A percentile compares a stretch with the other conserved stretches of the same genome.
These are phyloP conservation scores for Apophysomyces elegans DNA, from an alignment of 371 early-diverging fungal species.

Conservation along the genomic window DNA sequence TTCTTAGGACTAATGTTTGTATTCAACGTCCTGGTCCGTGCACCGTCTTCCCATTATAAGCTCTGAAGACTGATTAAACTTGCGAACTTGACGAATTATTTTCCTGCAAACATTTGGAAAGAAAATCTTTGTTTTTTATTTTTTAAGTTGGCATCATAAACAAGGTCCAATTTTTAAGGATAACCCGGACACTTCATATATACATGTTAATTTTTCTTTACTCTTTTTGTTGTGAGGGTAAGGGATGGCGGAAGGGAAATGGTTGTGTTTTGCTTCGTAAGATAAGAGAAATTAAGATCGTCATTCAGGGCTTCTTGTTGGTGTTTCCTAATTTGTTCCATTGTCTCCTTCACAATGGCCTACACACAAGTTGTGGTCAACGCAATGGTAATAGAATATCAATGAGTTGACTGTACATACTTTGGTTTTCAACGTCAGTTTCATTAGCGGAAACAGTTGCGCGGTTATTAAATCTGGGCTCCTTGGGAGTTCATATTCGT, in stretches of 20 bases:
- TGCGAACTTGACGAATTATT: no score
- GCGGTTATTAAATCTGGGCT: background rate
- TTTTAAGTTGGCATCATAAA: background rate
- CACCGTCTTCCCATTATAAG: no score
- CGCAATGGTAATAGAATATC: background rate
- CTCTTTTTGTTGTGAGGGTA: background rate
- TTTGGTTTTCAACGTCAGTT: background rate
- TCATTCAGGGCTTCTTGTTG: background rate
- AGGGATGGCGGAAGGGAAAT: background rate
- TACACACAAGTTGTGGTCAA: background rate
- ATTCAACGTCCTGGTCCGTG: no score
- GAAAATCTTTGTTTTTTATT: background rate
- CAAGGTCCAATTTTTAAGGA: background rate
- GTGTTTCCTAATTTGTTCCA: background rate
- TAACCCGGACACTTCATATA: background rate
- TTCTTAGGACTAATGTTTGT: no score
- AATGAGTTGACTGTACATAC: background rate
- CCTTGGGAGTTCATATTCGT: background rate
- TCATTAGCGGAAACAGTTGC: background rate
- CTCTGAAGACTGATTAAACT: no score
- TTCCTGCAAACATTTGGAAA: no score
- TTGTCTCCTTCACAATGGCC: background rate
- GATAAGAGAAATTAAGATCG: background rate
- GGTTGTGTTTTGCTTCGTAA: background rate
- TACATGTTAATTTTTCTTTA: background rate